Evolutionary conservation across 75 land plant genomes (phyloP).

Genomic region (Cryptomeria japonica): DNA sequence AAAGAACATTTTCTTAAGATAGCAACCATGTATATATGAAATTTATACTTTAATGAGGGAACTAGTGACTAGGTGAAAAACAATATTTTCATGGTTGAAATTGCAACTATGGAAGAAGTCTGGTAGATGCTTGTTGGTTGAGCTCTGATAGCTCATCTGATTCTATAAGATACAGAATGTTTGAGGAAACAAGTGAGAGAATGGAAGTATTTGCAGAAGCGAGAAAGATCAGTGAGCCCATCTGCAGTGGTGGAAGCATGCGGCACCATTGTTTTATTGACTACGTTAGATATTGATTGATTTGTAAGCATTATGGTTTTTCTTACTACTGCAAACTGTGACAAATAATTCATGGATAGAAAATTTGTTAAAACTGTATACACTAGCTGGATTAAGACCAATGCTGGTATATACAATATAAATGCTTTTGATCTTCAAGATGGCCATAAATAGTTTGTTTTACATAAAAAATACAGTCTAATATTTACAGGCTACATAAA

Average conservation of each 20-base stretch:
- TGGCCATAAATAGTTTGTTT: background rate
- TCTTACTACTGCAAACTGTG: background rate
- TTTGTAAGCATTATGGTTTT: background rate
- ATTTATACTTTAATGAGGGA: too few species aligned
- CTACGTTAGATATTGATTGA: background rate
- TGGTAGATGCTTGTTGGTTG: background rate
- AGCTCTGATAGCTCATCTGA: background rate
- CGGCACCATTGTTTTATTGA: background rate
- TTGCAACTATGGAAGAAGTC: background rate
- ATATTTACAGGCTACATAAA: background rate
- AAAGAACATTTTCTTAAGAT: too few species aligned
- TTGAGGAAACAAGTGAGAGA: background rate
- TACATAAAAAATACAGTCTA: background rate
- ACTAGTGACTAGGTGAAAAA: too few species aligned
- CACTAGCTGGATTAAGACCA: background rate
- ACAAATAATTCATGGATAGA: background rate
- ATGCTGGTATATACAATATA: background rate
- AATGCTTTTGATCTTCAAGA: too few species aligned
- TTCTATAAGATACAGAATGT: background rate
- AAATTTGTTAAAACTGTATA: too few species aligned
- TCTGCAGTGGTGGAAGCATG: background rate
- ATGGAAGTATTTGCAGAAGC: background rate
- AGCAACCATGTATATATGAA: too few species aligned
- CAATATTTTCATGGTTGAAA: background rate
- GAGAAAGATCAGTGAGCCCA: background rate